Percentiles rank a stretch among this genome's conserved stretches.
These are phyloP conservation scores for Aspergillus pseudoterreus DNA, from an alignment of 2,329 filamentous ascomycete genomes.

Conservation along the genomic window DNA sequence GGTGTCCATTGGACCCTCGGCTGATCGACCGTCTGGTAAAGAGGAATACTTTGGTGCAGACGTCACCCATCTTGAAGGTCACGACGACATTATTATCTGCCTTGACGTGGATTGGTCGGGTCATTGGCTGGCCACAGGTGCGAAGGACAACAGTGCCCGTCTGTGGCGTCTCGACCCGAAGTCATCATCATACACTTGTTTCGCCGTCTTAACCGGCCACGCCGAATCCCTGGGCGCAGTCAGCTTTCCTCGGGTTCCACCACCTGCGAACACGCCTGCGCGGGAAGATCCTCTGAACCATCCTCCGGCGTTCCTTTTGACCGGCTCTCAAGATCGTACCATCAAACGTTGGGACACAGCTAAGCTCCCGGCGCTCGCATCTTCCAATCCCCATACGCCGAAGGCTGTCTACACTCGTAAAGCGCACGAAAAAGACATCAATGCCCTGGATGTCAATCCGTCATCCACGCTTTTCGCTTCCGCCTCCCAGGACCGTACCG, in stretches of 20 bases:
- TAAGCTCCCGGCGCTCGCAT: constrained; percentile 51
- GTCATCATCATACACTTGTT: constrained; percentile 72
- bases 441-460: constrained; percentile 79
- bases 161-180: constrained; percentile 82
- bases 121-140: constrained; percentile 91
- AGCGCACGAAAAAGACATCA: constrained; percentile 98
- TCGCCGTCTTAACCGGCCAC: constrained; percentile 81
- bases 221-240: constrained; percentile 92
- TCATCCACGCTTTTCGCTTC: constrained; percentile 82
- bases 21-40: constrained; percentile 29
- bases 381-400: constrained; percentile 30
- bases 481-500: constrained; percentile 91
- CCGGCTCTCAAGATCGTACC: constrained; percentile 92
- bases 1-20: constrained; percentile 60
- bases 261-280: constrained; percentile 65
- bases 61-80: constrained; percentile 78
- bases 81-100: constrained; percentile 93
- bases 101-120: constrained; percentile 96
- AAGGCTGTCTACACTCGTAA: constrained; percentile 80
- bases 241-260: constrained; percentile 68
- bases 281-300: constrained; percentile 70
- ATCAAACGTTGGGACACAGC: constrained; percentile 90
- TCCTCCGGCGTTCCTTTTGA: constrained; percentile 80
- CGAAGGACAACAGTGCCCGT: constrained; percentile 92
- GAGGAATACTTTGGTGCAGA: constrained; percentile 81